phyloP scores from a whole-genome alignment of 2,329 filamentous ascomycete genomes.

The Nemania sp. region DNA sequence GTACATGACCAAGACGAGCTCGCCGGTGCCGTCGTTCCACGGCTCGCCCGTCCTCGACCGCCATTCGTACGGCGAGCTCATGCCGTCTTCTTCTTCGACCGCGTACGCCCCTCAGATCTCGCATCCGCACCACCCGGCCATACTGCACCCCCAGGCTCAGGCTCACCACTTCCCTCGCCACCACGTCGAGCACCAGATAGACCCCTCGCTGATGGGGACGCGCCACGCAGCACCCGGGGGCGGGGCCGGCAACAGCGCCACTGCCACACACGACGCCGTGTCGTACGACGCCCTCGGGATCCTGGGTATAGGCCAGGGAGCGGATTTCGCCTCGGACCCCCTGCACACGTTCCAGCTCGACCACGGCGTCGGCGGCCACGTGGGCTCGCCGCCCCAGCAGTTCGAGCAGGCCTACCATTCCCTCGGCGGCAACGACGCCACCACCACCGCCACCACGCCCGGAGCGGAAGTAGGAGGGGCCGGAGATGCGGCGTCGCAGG shows the following conservation, averaged over 20 bases:
- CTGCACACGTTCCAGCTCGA: slow-evolving; percentile 28
- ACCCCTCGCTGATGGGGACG: slow-evolving; percentile 23
- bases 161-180: slow-evolving; percentile 9
- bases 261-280: not conserved
- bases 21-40: slow-evolving; percentile 29
- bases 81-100: slow-evolving; percentile 1
- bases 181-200: slow-evolving; percentile 22
- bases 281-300: slow-evolving; percentile 33
- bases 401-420: slow-evolving; percentile 27
- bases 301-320: slow-evolving; percentile 21
- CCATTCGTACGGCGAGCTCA: slow-evolving; percentile 40
- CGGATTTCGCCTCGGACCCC: slow-evolving; percentile 28
- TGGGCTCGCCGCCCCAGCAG: slow-evolving; percentile 25
- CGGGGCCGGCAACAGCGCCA: slow-evolving; percentile 3
- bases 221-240: slow-evolving; percentile 9
- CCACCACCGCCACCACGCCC: slow-evolving; percentile 1
- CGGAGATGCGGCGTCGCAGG: slow-evolving; percentile 1
- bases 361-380: slow-evolving; percentile 14
- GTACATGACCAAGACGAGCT: slow-evolving; percentile 35
- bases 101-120: slow-evolving; percentile 14
- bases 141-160: slow-evolving; percentile 12
- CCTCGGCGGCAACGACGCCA: slow-evolving; percentile 8
- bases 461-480: slow-evolving; percentile 14
- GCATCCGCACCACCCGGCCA: slow-evolving; percentile 18
- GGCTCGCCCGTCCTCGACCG: slow-evolving; percentile 27